Percentiles rank a stretch among this genome's conserved stretches.
phyloP scores from a whole-genome alignment of 208 protist species.

The Phytomonas sp. region DNA sequence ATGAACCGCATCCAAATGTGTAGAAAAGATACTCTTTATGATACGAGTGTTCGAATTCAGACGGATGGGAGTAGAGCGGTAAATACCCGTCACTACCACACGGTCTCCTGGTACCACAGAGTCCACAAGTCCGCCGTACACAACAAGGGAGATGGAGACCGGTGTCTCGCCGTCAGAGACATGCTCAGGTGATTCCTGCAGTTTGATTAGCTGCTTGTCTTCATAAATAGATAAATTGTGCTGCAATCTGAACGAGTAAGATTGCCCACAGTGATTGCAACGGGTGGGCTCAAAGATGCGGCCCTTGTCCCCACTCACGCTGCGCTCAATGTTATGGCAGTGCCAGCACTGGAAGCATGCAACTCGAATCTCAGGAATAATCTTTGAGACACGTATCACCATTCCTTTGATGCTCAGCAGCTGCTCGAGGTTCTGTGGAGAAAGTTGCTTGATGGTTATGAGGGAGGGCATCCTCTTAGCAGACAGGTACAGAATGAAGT shows the following conservation, averaged over 20 bases:
- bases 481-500: conserved; percentile 51
- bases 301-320: conserved; percentile 79
- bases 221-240: conserved; percentile 94
- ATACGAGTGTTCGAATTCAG: conserved; percentile 91
- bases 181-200: conserved; percentile 97
- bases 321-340: conserved; percentile 83
- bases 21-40: conserved; percentile 93
- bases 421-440: conserved; percentile 73
- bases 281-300: conserved; percentile 95
- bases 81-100: conserved; percentile 98
- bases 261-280: conserved; percentile 85
- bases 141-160: conserved; percentile 93
- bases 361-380: conserved; percentile 88
- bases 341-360: conserved; percentile 94
- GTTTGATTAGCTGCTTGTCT: conserved; percentile 95
- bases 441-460: conserved; percentile 63
- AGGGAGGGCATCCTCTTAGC: conserved; percentile 51
- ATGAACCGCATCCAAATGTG: conserved; percentile 96
- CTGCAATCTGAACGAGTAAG: conserved; percentile 87
- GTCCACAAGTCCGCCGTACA: conserved; percentile 96
- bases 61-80: conserved; percentile 90
- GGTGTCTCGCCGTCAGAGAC: conserved; percentile 99
- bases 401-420: conserved; percentile 86
- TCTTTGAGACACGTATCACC: conserved; percentile 88
- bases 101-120: conserved; percentile 95